These are phyloP conservation scores for Globisporangium nodosum DNA, from an alignment of 352 stramenopile species.

Conservation along the genomic window DNA sequence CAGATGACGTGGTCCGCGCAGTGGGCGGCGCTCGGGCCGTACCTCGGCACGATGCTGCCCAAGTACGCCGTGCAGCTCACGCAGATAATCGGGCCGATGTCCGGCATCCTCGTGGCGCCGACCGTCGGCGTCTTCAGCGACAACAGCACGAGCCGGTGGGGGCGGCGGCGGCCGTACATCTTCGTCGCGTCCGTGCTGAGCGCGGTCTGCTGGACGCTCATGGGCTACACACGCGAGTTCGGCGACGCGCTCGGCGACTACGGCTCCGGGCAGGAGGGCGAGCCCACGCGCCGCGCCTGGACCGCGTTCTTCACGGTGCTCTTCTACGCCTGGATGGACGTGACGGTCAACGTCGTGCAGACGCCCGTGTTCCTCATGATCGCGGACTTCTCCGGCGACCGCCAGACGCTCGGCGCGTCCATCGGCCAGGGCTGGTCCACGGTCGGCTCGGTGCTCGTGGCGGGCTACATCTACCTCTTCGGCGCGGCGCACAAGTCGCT, in stretches of 20 bases:
- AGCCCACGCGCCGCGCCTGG: too few species aligned
- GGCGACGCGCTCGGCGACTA: constrained; percentile 7
- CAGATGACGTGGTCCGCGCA: constrained; percentile 78
- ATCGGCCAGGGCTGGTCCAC: constrained; percentile 22
- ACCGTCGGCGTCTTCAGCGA: constrained; percentile 16
- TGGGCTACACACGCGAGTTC: constrained; percentile 14
- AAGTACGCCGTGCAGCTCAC: constrained; percentile 52
- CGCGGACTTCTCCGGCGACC: constrained; percentile 11
- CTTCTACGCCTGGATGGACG: too few species aligned
- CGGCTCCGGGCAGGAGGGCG: too few species aligned
- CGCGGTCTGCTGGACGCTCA: constrained; percentile 2
- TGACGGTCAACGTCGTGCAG: too few species aligned
- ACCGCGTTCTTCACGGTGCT: too few species aligned
- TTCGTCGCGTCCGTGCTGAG: constrained; percentile 12
- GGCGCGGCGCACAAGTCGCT: constrained; percentile 21
- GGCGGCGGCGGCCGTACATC: constrained; percentile 20
- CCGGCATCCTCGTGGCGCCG: background rate
- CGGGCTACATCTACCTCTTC: constrained; percentile 2
- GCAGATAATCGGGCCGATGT: too few species aligned
- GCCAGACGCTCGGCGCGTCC: constrained; percentile 21
- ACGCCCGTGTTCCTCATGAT: too few species aligned
- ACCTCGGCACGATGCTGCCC: constrained; percentile 57
- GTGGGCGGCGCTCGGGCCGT: constrained; percentile 62
- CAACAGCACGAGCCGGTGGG: constrained; percentile 9
- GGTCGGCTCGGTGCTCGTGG: constrained; percentile 20